Conservation (phyloP, 208 protist species). For the Histomonas meleagridis region DNA sequence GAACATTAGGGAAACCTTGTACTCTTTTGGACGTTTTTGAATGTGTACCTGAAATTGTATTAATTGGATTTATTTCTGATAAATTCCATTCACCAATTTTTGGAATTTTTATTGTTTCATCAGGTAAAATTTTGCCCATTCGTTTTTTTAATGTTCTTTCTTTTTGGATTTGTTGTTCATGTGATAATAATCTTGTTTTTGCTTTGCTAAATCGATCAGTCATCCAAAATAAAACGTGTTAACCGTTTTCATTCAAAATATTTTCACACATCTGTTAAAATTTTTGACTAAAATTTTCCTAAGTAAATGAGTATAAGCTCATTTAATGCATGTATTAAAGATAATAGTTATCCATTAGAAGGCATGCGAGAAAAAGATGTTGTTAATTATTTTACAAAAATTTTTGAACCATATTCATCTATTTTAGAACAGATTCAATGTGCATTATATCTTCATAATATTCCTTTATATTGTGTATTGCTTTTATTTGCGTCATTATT, state of each 20-base stretch:
- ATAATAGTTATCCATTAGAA: background rate
- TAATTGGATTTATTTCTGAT: background rate
- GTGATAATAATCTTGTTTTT: background rate
- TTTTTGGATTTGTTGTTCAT: background rate
- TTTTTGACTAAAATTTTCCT: too few species aligned
- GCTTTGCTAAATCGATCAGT: constrained; percentile 15
- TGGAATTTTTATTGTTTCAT: constrained; percentile 30
- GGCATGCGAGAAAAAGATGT: background rate
- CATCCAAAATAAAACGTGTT: background rate
- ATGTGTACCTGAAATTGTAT: background rate
- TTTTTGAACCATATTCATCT: background rate
- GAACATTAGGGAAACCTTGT: too few species aligned
- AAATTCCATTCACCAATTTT: constrained; percentile 24
- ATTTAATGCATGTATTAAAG: too few species aligned
- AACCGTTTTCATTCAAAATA: too few species aligned
- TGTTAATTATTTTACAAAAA: background rate
- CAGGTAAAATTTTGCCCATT: background rate
- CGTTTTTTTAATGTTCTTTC: background rate
- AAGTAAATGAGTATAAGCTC: too few species aligned
- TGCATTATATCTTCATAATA: background rate
- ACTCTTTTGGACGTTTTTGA: background rate
- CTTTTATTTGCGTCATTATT: background rate
- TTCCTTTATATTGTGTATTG: background rate
- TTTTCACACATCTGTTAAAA: too few species aligned
- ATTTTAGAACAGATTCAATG: background rate